A percentile compares a stretch with the other conserved stretches of the same genome.
These are phyloP conservation scores for Dictyophora rubrovolvata DNA, from an alignment of 768 basidiomycete genomes.

Conservation along the genomic window DNA sequence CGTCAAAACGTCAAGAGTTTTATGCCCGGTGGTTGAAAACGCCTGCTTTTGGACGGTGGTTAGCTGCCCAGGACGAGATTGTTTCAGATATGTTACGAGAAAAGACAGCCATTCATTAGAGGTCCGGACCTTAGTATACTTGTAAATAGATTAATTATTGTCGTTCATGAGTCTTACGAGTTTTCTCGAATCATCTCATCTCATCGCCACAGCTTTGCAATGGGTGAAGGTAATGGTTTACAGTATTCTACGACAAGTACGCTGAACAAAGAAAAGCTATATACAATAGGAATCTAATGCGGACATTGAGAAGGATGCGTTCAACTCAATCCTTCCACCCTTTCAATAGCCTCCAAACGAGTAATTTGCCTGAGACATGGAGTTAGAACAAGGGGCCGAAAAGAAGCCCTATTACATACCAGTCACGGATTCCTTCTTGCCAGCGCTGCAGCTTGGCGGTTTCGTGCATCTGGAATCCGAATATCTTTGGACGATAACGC, in stretches of 20 bases:
- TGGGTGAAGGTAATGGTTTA: too few species aligned
- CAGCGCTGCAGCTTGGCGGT: slow-evolving; percentile 87
- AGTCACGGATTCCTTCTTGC: slow-evolving; percentile 89
- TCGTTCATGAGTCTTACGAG: not conserved
- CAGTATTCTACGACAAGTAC: too few species aligned
- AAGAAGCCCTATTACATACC: slow-evolving; percentile 32
- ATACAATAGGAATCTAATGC: too few species aligned
- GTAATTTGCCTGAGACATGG: slow-evolving; percentile 1
- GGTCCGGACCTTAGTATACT: not conserved
- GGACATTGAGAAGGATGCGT: too few species aligned
- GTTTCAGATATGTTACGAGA: slow-evolving; percentile 43
- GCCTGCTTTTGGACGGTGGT: slow-evolving; percentile 71
- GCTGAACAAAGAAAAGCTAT: too few species aligned
- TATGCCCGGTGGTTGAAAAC: slow-evolving; percentile 70
- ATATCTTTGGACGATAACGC: slow-evolving; percentile 84
- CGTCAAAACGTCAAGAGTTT: slow-evolving; percentile 55
- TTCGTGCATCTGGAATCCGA: slow-evolving; percentile 95
- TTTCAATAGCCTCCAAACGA: slow-evolving; percentile 9
- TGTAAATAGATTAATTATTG: not conserved
- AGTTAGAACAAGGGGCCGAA: not conserved
- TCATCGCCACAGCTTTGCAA: too few species aligned
- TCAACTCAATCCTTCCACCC: not conserved
- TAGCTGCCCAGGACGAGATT: slow-evolving; percentile 65
- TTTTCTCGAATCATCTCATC: too few species aligned
- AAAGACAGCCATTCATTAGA: not conserved